Conservation (phyloP, 169 alveolate genomes). For the Plasmodium malariae region DNA sequence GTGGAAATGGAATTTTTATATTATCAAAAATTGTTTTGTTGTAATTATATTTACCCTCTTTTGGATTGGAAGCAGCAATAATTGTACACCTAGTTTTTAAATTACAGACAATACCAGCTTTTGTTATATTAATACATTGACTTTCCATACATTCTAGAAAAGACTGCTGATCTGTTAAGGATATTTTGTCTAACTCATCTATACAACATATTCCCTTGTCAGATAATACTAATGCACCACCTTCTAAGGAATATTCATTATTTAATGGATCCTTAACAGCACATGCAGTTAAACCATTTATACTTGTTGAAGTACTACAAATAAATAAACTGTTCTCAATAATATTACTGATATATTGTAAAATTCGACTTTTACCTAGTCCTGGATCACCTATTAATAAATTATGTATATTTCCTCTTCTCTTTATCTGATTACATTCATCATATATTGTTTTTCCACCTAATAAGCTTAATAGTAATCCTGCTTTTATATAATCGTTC, state of each 20-base stretch:
- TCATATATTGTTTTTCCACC: slow-evolving; percentile 83
- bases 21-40: slow-evolving; percentile 77
- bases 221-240: slow-evolving; percentile 95
- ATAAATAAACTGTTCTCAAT: slow-evolving; percentile 77
- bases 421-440: slow-evolving; percentile 53
- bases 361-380: slow-evolving; percentile 80
- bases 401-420: slow-evolving; percentile 81
- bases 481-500: slow-evolving; percentile 74
- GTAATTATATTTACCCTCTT: slow-evolving; percentile 79
- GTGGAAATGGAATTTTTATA: slow-evolving; percentile 84
- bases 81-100: slow-evolving; percentile 82
- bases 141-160: slow-evolving; percentile 96
- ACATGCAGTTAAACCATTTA: slow-evolving; percentile 93
- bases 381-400: slow-evolving; percentile 84
- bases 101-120: slow-evolving; percentile 87
- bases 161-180: slow-evolving; percentile 88
- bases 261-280: slow-evolving; percentile 87
- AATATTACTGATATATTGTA: slow-evolving; percentile 78
- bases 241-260: slow-evolving; percentile 91
- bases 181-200: slow-evolving; percentile 92
- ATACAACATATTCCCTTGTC: slow-evolving; percentile 95
- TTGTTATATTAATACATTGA: slow-evolving; percentile 89
- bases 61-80: slow-evolving; percentile 85
- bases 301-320: slow-evolving; percentile 90
- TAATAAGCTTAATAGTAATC: slow-evolving; percentile 79